Evolutionary conservation across 2,329 filamentous ascomycete genomes (phyloP).

Genomic region (Talaromyces verruculosus): DNA sequence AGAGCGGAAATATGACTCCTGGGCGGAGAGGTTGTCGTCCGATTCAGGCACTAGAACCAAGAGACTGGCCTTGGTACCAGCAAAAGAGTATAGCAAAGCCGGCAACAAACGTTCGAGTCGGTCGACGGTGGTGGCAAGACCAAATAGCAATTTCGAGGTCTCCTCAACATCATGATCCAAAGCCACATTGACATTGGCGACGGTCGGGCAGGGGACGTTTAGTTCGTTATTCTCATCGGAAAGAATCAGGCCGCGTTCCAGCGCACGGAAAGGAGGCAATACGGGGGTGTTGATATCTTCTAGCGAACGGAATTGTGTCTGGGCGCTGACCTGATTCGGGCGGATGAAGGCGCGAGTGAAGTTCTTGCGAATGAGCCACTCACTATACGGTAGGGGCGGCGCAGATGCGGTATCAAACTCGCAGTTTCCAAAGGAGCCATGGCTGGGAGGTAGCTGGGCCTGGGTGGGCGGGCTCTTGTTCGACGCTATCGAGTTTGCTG

Average conservation of each 20-base stretch:
- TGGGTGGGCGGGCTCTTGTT: conserved; percentile 24
- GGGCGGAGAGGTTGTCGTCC: conserved; percentile 40
- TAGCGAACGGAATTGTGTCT: conserved; percentile 40
- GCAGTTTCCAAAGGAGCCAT: conserved; percentile 29
- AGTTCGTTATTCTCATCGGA: conserved; percentile 35
- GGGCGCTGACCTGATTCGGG: conserved; percentile 37
- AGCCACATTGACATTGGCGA: conserved; percentile 44
- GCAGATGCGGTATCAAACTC: conserved; percentile 36
- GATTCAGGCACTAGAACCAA: conserved; percentile 45
- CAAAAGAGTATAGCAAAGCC: conserved; percentile 45
- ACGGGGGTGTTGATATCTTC: conserved; percentile 42
- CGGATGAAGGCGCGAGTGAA: conserved; percentile 46
- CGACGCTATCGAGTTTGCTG: conserved; percentile 12
- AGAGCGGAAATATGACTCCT: conserved; percentile 45
- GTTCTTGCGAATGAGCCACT: conserved; percentile 47
- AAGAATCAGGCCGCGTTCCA: conserved; percentile 43
- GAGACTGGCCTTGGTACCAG: conserved; percentile 42
- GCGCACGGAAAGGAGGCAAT: conserved; percentile 38
- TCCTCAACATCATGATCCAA: conserved; percentile 41
- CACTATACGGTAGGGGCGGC: conserved; percentile 39
- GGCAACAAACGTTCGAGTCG: conserved; percentile 43
- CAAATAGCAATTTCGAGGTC: conserved; percentile 44
- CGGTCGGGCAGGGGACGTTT: conserved; percentile 39
- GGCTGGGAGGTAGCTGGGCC: conserved; percentile 28
- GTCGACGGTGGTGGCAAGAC: conserved; percentile 45